Evolutionary conservation across 2,329 filamentous ascomycete species (phyloP).

Genomic region (Pezicula radicicola): DNA sequence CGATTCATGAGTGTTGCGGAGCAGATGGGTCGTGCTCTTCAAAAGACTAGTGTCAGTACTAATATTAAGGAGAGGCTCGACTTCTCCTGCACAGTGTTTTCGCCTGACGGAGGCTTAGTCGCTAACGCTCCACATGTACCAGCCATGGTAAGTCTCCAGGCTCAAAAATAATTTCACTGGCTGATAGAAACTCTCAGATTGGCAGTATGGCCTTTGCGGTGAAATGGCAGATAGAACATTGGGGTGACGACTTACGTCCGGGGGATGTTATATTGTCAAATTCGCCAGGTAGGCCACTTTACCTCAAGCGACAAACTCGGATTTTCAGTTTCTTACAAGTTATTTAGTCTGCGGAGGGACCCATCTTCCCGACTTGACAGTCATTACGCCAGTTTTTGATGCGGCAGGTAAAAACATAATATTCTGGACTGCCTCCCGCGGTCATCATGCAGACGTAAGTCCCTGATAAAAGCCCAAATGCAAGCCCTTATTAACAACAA

Average conservation of each 20-base stretch:
- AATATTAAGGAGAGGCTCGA: conserved; percentile 79
- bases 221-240: conserved; percentile 71
- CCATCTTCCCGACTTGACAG: conserved; percentile 77
- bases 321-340: not conserved
- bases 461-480: not conserved
- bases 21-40: conserved; percentile 75
- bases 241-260: conserved; percentile 70
- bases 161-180: not conserved
- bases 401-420: conserved; percentile 60
- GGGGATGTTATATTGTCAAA: conserved; percentile 80
- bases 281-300: not conserved
- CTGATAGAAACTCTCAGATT: conserved; percentile 52
- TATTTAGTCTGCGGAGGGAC: conserved; percentile 69
- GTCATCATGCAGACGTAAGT: conserved; percentile 67
- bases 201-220: conserved; percentile 64
- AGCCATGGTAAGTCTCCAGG: conserved; percentile 24
- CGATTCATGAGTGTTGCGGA: conserved; percentile 81
- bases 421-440: conserved; percentile 78
- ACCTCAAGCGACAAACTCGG: not conserved
- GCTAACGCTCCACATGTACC: conserved; percentile 76
- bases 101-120: conserved; percentile 68
- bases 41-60: conserved; percentile 73
- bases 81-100: conserved; percentile 77
- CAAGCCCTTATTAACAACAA: not conserved
- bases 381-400: conserved; percentile 75